A percentile compares a stretch with the other conserved stretches of the same genome.
phyloP scores from a whole-genome alignment of 345 rosid species.

The Arabis hirsuta region DNA sequence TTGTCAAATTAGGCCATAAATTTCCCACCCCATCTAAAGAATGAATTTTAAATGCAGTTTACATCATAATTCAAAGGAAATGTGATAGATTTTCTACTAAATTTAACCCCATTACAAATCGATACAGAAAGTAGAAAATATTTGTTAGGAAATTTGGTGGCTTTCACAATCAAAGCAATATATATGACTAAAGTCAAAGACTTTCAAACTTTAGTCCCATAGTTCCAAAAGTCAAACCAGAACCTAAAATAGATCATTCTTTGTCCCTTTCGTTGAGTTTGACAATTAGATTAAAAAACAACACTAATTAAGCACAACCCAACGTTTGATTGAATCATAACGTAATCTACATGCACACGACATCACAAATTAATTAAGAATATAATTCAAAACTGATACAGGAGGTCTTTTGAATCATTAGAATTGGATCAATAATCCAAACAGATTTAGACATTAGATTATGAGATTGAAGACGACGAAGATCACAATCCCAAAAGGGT shows the following conservation, averaged over 20 bases:
- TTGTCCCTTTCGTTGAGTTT: constrained; percentile 21
- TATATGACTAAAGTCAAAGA: constrained; percentile 19
- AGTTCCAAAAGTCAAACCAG: constrained; percentile 34
- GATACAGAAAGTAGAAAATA: constrained; percentile 5
- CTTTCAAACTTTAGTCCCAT: constrained; percentile 19
- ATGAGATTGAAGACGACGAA: constrained; percentile 16
- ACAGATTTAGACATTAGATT: neutral
- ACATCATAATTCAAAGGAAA: too few species aligned
- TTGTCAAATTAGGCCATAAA: neutral
- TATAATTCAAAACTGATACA: neutral
- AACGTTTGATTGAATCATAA: constrained; percentile 20
- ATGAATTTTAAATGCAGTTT: neutral
- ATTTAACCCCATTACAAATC: neutral
- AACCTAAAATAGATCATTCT: constrained; percentile 23
- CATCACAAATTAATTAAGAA: neutral
- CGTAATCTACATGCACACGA: constrained; percentile 13
- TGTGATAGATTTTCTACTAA: neutral
- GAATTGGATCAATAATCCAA: neutral
- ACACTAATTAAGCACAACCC: neutral
- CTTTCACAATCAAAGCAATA: constrained; percentile 32
- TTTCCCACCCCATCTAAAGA: neutral
- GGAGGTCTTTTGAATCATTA: neutral
- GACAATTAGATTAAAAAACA: constrained; percentile 30
- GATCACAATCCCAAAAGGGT: constrained; percentile 12
- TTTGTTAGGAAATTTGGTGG: constrained; percentile 25